Evolutionary conservation across 1,284 basidiomycete species (phyloP), one percentile per base, ranked within the genome.

Genomic region (Phellinidium pouzarii): DNA sequence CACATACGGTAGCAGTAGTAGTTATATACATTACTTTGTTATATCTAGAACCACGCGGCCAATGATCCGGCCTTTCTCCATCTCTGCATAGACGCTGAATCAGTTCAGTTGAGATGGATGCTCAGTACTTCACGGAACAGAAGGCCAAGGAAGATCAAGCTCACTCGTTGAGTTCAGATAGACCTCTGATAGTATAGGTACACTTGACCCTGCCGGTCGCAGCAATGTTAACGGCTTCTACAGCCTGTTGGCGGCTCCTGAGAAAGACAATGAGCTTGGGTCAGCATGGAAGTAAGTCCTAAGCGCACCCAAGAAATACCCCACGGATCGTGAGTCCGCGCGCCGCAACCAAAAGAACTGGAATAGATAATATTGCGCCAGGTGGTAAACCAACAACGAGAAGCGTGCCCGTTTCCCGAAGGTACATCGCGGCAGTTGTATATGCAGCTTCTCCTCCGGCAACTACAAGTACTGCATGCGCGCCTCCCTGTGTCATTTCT

Each of bases 161-260:
- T 54, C 48, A 80, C 79, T 69, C 65, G 34, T 75, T 67, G 42
- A 90, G 75, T n/a, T 77, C 73, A 62, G 31, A 11, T 34, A 90
- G 68, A 1, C 71, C 72, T 64, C 73, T 75, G 48, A 73, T 58
- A 45, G 62, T 64, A 63, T 74, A 86, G 55, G 72, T 72, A 54
- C 79, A 80, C 62, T 78, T 82, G 48, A 90, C 84, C 44, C 78
- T 75, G 12, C 87, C 88, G 6, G 70, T 62, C 0, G 84, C 78
- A 5, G 85, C 89, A 26, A 91, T 79, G 1, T 79, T 74, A 25
- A 91, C 66, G 1, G 89, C 84, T 63, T 92, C 88, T 14, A 73
- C 63, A 6, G 85, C 77, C 61, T 91, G 88, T 62, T 87, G 84
- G 42, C 86, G 75, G 62, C 83, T 84, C 14, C 76, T 44, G 19